A percentile compares a stretch with the other conserved stretches of the same genome.
These are phyloP conservation scores for Insectozyma bohioensis DNA, from an alignment of 1,139 yeast species.

Conservation along the genomic window DNA sequence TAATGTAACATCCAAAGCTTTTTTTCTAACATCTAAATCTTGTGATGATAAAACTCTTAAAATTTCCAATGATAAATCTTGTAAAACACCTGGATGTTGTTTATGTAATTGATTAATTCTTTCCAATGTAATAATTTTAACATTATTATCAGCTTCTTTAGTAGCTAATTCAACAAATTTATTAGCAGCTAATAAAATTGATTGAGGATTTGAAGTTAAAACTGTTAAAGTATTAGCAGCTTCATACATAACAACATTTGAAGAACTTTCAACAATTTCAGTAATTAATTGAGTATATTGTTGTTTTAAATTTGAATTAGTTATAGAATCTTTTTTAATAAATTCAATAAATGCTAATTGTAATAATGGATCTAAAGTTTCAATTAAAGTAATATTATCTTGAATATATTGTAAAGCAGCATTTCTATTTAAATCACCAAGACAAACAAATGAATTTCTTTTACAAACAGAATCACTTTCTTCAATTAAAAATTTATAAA, in stretches of 20 bases:
- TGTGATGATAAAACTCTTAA: conserved; percentile 83
- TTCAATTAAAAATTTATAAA: conserved; percentile 67
- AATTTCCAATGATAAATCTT: conserved; percentile 82
- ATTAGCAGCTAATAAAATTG: conserved; percentile 72
- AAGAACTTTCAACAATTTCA: conserved; percentile 69
- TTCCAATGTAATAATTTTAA: conserved; percentile 87
- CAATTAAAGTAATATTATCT: conserved; percentile 61
- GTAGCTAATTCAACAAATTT: conserved; percentile 88
- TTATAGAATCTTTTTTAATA: conserved; percentile 75
- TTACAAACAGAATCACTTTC: conserved; percentile 95
- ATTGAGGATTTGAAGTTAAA: conserved; percentile 66
- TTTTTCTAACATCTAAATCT: conserved; percentile 86
- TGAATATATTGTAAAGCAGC: conserved; percentile 82
- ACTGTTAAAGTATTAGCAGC: conserved; percentile 85
- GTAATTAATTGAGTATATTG: conserved; percentile 73
- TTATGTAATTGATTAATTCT: conserved; percentile 76
- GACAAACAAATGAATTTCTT: conserved; percentile 91
- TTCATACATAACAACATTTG: conserved; percentile 84
- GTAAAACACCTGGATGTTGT: conserved; percentile 79
- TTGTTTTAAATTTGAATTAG: conserved; percentile 61
- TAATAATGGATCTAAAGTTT: conserved; percentile 75
- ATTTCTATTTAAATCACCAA: conserved; percentile 80
- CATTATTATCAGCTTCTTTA: conserved; percentile 90
- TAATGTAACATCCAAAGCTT: conserved; percentile 81
- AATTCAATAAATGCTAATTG: conserved; percentile 92